phyloP scores from a whole-genome alignment of 805 yeast genomes.

The Wickerhamiella spandovensis region DNA sequence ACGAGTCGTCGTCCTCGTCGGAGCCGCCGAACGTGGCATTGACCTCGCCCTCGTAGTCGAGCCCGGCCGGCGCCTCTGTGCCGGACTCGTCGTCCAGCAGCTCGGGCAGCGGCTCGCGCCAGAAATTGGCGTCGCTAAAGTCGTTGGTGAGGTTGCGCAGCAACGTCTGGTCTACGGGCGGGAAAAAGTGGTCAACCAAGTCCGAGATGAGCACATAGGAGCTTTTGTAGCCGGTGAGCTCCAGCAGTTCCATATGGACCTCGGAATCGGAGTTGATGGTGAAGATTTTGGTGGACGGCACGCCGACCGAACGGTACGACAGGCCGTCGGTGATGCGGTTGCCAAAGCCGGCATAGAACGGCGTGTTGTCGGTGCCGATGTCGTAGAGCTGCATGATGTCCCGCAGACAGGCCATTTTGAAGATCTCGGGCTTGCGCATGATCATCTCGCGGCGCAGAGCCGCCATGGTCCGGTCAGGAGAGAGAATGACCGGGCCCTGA shows the following conservation, averaged over 20 bases:
- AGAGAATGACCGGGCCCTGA: constrained; percentile 80
- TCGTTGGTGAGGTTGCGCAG: constrained; percentile 28
- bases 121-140: constrained; percentile 77
- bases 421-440: constrained; percentile 91
- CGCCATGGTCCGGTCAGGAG: constrained; percentile 95
- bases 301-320: constrained; percentile 83
- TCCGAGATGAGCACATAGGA: constrained; percentile 84
- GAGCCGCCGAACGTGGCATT: constrained; percentile 18
- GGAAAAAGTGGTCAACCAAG: constrained; percentile 93
- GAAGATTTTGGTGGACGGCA: constrained; percentile 86
- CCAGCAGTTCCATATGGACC: constrained; percentile 91
- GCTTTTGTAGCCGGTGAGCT: constrained; percentile 82
- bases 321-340: constrained; percentile 93
- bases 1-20: constrained; percentile 23
- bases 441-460: constrained; percentile 87
- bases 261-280: constrained; percentile 95
- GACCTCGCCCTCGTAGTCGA: constrained; percentile 26
- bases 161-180: constrained; percentile 43
- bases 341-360: constrained; percentile 96
- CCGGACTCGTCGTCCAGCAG: constrained; percentile 21
- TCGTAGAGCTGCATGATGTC: constrained; percentile 70
- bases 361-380: constrained; percentile 37
- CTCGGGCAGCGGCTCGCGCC: constrained; percentile 73
- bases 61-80: constrained; percentile 9
- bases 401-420: constrained; percentile 90